These are phyloP conservation scores for Macadamia tetraphylla DNA, from an alignment of 164 flowering plant genomes.

Conservation along the genomic window DNA sequence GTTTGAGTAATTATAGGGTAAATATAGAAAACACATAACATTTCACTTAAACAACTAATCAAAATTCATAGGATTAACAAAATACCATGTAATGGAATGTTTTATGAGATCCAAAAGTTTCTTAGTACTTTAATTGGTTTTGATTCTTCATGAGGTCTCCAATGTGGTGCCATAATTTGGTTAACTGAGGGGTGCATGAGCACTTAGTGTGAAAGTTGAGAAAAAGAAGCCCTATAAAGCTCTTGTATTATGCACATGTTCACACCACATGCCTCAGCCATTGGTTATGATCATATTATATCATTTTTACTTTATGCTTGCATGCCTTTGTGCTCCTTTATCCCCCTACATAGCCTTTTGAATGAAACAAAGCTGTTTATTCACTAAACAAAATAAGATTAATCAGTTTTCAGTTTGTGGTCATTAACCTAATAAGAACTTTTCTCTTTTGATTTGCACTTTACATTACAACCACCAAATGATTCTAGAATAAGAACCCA, in stretches of 20 bases:
- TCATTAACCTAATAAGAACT: neutral
- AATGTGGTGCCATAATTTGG: too few species aligned
- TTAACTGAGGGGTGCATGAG: too few species aligned
- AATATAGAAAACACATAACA: too few species aligned
- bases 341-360: conserved; percentile 4
- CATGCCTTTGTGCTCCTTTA: conserved; percentile 11
- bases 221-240: neutral
- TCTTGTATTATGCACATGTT: neutral
- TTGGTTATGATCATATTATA: conserved; percentile 1
- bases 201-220: neutral
- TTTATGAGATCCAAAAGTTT: too few species aligned
- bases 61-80: too few species aligned
- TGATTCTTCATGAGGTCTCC: too few species aligned
- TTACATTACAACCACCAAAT: neutral
- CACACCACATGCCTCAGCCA: neutral
- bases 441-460: neutral
- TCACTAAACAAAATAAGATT: conserved; percentile 3
- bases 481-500: conserved; percentile 20
- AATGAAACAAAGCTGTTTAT: conserved; percentile 1
- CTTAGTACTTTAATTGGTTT: too few species aligned
- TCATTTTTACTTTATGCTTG: conserved; percentile 7
- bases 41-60: too few species aligned
- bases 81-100: too few species aligned
- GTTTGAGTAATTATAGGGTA: too few species aligned
- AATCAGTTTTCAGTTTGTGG: neutral